Evolutionary conservation across 768 basidiomycete species (phyloP).

Genomic region (Suillus hirtellus): DNA sequence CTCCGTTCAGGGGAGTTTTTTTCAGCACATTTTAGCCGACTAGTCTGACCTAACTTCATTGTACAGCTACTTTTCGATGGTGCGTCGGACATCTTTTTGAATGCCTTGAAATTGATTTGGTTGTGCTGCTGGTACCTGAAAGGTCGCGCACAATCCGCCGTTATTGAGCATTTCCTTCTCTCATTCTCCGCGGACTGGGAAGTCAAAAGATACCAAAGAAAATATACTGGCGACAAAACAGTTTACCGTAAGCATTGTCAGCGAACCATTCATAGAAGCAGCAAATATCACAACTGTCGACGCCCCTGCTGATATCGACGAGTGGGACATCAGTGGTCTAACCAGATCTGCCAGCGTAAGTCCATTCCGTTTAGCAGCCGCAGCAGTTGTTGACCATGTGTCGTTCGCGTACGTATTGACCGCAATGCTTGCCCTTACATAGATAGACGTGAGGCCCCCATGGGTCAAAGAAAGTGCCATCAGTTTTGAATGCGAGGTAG

Average conservation of each 20-base stretch:
- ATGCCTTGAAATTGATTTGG: neutral
- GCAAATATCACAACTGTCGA: slow-evolving; percentile 59
- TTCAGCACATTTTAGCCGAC: slow-evolving; percentile 6
- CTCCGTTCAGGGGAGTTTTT: slow-evolving; percentile 58
- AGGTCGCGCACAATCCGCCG: slow-evolving; percentile 68
- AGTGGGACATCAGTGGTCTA: slow-evolving; percentile 64
- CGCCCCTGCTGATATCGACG: slow-evolving; percentile 50
- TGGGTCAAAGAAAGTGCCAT: slow-evolving; percentile 59
- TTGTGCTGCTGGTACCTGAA: slow-evolving; percentile 8
- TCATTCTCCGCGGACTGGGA: slow-evolving; percentile 34
- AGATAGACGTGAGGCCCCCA: slow-evolving; percentile 52
- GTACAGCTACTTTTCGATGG: slow-evolving; percentile 63
- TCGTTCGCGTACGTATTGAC: slow-evolving; percentile 8
- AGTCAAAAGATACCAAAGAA: slow-evolving; percentile 59
- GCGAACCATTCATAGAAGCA: slow-evolving; percentile 60
- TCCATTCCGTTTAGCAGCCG: slow-evolving; percentile 11
- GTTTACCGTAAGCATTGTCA: slow-evolving; percentile 74
- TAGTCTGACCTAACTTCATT: slow-evolving; percentile 9
- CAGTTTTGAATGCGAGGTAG: slow-evolving; percentile 62
- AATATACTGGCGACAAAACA: slow-evolving; percentile 66
- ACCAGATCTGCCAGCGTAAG: slow-evolving; percentile 55
- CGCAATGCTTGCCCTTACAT: slow-evolving; percentile 16
- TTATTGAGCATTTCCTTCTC: slow-evolving; percentile 63
- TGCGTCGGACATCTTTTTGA: slow-evolving; percentile 20
- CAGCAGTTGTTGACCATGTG: slow-evolving; percentile 15